Percentiles rank a stretch among this genome's conserved stretches.
These are phyloP conservation scores for Prunus campanulata DNA, from an alignment of 306 rosid species.

Conservation along the genomic window DNA sequence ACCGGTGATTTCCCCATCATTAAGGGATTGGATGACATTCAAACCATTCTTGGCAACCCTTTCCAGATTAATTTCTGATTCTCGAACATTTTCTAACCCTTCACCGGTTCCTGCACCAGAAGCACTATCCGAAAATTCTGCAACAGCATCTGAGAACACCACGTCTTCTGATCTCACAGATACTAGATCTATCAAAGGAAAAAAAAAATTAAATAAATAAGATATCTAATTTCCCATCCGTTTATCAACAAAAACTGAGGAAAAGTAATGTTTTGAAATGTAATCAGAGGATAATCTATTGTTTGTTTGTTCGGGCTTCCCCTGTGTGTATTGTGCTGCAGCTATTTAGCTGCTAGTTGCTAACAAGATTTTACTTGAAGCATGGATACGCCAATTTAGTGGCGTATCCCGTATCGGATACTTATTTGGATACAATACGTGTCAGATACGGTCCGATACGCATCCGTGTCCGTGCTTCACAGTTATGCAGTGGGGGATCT, in stretches of 20 bases:
- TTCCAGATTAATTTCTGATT: constrained; percentile 30
- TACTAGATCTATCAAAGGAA: neutral
- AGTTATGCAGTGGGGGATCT: neutral
- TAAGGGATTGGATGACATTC: constrained; percentile 22
- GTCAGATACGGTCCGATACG: no score
- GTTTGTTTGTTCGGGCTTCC: neutral
- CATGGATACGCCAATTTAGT: no score
- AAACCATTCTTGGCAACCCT: constrained; percentile 25
- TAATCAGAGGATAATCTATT: neutral
- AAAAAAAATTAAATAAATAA: neutral
- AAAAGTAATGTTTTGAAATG: neutral
- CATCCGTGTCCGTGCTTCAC: no score
- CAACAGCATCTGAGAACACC: constrained; percentile 66
- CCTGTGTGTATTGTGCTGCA: neutral
- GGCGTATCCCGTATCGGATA: no score
- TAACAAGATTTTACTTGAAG: neutral
- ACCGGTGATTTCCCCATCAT: constrained; percentile 37
- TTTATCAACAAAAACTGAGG: neutral
- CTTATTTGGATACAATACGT: no score
- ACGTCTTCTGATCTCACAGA: constrained; percentile 51
- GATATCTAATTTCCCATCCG: neutral
- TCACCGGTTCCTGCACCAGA: constrained; percentile 18
- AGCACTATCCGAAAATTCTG: constrained; percentile 58
- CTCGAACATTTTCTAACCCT: constrained; percentile 19
- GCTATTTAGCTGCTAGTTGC: neutral